Evolutionary conservation across 352 stramenopile genomes (phyloP), one percentile per base, ranked within the genome.

Genomic region (Phytophthora constricta): DNA sequence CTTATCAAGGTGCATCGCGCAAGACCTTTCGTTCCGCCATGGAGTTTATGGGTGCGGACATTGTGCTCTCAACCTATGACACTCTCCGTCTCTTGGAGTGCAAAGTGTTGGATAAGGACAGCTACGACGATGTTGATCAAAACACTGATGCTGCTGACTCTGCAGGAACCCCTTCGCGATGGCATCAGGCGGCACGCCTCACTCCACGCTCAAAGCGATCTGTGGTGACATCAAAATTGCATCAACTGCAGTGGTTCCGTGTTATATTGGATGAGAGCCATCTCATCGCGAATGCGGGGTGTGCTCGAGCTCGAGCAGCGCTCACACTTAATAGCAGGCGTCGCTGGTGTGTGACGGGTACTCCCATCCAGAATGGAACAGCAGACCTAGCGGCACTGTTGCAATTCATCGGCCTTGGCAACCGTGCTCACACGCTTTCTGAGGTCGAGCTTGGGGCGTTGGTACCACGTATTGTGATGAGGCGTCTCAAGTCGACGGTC

Each of bases 191-290:
- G 5, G 58, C 72, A 50, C 72, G 72, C 0, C 56, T 79, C 19
- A 68, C 59, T 41, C 59, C 71, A 19, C 51, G 54, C 5, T 73
- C 55, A 11, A 73, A 76, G 46, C 69, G 71, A 17, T 67, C 71
- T 10, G 58, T 76, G 5, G 58, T 84, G 1, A 79, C 67, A 2
- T 92, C 83, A 19, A 93, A 91, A 54, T 70, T 95, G 19, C 86
- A 93, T 55, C 76, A 93, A 50, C 58, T 96, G 26, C 73, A 77
- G 34, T 97, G 91, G 91, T 78, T 94, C 26, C 82, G 91, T 25
- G 72, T 97, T 17, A 93, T 97, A 26, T 59, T 97, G 28, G 90
- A 97, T 62, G 90, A 97, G 64, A 94, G 86, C 28, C 90, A 97
- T 62, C 74, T 94, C 25, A 97, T 97, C 62, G 88, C 90, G 27